phyloP scores from a whole-genome alignment of 75 land plant species.

The Azolla pinnata region DNA sequence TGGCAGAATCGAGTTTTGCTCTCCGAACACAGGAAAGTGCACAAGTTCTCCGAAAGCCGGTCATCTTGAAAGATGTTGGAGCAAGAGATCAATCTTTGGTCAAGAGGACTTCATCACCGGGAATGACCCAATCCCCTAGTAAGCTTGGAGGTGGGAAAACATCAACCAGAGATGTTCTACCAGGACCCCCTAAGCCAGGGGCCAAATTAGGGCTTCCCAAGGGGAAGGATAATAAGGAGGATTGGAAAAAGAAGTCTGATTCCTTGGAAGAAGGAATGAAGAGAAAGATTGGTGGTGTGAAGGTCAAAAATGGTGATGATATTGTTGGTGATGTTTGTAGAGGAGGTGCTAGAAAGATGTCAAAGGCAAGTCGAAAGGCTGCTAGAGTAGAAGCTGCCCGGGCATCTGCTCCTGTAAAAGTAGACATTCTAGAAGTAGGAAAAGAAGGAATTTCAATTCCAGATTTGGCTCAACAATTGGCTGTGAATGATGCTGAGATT shows the following conservation, averaged over 20 bases:
- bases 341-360: constrained; percentile 80
- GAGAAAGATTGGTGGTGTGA: constrained; percentile 19
- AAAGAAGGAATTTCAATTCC: constrained; percentile 66
- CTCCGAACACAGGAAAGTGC: constrained; percentile 16
- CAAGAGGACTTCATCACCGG: constrained; percentile 7
- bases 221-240: constrained; percentile 46
- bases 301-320: constrained; percentile 45
- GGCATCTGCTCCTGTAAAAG: constrained; percentile 80
- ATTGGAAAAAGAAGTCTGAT: constrained; percentile 49
- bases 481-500: constrained; percentile 71
- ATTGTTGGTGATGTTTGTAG: constrained; percentile 34
- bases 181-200: constrained; percentile 39
- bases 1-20: constrained; percentile 45
- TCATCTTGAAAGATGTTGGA: constrained; percentile 57
- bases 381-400: constrained; percentile 66
- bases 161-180: constrained; percentile 28
- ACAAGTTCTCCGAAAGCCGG: constrained; percentile 22
- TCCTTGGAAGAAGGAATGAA: constrained; percentile 25
- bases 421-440: constrained; percentile 85
- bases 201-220: constrained; percentile 22
- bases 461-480: constrained; percentile 70
- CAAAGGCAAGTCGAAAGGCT: constrained; percentile 79
- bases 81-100: constrained; percentile 33
- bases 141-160: constrained; percentile 25
- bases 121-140: too few relatives aligned